phyloP scores from a whole-genome alignment of 805 yeast species.

The Pichia cephalocereana region DNA sequence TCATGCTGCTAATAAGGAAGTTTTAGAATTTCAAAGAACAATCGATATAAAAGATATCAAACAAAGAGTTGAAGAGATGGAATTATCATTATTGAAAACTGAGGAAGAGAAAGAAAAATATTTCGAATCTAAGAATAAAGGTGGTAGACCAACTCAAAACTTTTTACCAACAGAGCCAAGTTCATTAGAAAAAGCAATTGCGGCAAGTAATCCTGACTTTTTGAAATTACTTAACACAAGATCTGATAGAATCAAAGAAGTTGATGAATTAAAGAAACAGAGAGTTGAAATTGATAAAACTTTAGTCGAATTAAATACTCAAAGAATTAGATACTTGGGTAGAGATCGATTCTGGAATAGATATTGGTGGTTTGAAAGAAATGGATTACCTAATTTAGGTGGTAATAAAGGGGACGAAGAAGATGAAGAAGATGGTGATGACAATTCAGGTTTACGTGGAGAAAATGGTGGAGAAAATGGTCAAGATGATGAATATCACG shows the following conservation, averaged over 20 bases:
- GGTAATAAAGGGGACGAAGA: constrained; percentile 17
- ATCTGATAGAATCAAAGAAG: constrained; percentile 28
- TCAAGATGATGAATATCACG: constrained; percentile 38
- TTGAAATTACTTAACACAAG: constrained; percentile 36
- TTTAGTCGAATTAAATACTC: constrained; percentile 64
- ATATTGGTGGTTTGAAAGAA: constrained; percentile 92
- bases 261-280: constrained; percentile 39
- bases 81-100: constrained; percentile 9
- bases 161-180: constrained; percentile 23
- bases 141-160: constrained; percentile 22
- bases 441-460: constrained; percentile 9
- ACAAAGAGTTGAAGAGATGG: constrained; percentile 17
- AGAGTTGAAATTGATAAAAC: constrained; percentile 50
- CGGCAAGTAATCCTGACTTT: constrained; percentile 35
- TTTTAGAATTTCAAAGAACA: constrained; percentile 24
- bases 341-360: constrained; percentile 75
- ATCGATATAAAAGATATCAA: constrained; percentile 17
- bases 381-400: constrained; percentile 56
- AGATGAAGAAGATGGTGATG: constrained; percentile 28
- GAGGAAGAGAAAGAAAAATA: constrained; percentile 13
- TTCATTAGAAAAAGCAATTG: constrained; percentile 28
- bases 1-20: constrained; percentile 34
- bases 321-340: constrained; percentile 69
- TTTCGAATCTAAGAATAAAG: constrained; percentile 8
- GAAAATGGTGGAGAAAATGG: constrained; percentile 25